These are phyloP conservation scores for Chrysoporthe puriensis DNA, from an alignment of 2,329 filamentous ascomycete genomes.

Conservation along the genomic window DNA sequence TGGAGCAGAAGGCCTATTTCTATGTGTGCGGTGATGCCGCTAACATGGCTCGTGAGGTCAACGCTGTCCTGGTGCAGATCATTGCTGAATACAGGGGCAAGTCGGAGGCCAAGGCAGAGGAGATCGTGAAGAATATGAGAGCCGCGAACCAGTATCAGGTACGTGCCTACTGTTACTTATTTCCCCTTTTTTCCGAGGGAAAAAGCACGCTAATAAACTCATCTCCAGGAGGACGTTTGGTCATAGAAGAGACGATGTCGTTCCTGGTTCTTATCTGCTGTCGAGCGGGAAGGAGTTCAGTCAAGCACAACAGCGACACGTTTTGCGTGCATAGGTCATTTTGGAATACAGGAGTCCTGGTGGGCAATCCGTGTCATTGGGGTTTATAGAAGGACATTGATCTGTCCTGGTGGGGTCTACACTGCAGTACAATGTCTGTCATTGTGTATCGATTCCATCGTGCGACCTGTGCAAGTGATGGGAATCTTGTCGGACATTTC, in stretches of 20 bases:
- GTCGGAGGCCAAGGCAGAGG: conserved; percentile 85
- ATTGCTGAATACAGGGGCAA: conserved; percentile 83
- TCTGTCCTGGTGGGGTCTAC: neutral
- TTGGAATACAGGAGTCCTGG: conserved; percentile 25
- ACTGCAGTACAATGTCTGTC: conserved; percentile 3
- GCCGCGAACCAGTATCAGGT: conserved; percentile 95
- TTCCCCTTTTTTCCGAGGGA: neutral
- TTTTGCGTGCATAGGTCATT: conserved; percentile 16
- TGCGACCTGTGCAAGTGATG: neutral
- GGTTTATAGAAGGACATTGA: conserved; percentile 5
- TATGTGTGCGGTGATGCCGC: conserved; percentile 98
- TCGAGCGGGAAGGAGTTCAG: conserved; percentile 20
- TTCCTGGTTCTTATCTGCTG: conserved; percentile 18
- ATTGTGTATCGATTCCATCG: neutral
- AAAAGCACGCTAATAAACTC: conserved; percentile 37
- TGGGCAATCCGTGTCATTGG: neutral
- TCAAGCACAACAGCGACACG: conserved; percentile 2
- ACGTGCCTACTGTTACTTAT: conserved; percentile 38
- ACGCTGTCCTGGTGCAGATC: conserved; percentile 82
- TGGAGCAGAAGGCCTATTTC: conserved; percentile 87
- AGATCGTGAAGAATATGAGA: conserved; percentile 96
- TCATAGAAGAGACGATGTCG: conserved; percentile 49
- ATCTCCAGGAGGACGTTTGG: conserved; percentile 70
- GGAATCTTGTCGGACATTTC: neutral
- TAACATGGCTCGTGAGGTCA: conserved; percentile 95